phyloP scores from a whole-genome alignment of 1,284 basidiomycete species.

The Ganoderma leucocontextum region DNA sequence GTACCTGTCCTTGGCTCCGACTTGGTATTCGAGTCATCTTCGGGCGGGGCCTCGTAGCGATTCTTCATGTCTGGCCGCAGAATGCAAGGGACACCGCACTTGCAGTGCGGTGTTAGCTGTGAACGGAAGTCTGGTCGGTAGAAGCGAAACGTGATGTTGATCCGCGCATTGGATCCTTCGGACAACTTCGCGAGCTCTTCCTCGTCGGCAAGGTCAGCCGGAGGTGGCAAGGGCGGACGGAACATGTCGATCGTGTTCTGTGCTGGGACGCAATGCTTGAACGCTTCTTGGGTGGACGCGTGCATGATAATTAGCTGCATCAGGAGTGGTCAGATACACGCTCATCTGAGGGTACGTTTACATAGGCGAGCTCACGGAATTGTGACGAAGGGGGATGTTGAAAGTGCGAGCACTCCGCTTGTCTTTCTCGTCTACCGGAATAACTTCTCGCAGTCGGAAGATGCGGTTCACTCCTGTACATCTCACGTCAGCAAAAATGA shows the following conservation, averaged over 20 bases:
- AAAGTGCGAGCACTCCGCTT: conserved; percentile 76
- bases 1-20: not conserved
- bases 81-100: conserved; percentile 82
- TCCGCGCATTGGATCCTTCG: conserved; percentile 69
- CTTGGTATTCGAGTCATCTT: not conserved
- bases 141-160: conserved; percentile 92
- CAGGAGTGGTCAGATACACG: not conserved
- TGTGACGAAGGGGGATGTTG: conserved; percentile 85
- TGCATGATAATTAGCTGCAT: conserved; percentile 89
- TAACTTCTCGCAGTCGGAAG: conserved; percentile 82
- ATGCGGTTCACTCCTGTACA: conserved; percentile 48
- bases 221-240: conserved; percentile 65
- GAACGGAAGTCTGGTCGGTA: conserved; percentile 88
- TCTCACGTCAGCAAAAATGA: not conserved
- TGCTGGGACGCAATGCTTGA: conserved; percentile 85
- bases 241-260: conserved; percentile 82
- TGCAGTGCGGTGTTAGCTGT: conserved; percentile 72
- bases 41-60: conserved; percentile 41
- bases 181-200: conserved; percentile 17
- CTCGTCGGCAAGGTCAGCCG: conserved; percentile 28
- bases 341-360: conserved; percentile 13
- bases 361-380: conserved; percentile 61
- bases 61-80: conserved; percentile 85
- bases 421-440: conserved; percentile 64
- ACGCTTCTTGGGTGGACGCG: conserved; percentile 88